Evolutionary conservation across 768 basidiomycete genomes (phyloP), one percentile per base, ranked within the genome.

Genomic region (Fistulinella prunicolor): DNA sequence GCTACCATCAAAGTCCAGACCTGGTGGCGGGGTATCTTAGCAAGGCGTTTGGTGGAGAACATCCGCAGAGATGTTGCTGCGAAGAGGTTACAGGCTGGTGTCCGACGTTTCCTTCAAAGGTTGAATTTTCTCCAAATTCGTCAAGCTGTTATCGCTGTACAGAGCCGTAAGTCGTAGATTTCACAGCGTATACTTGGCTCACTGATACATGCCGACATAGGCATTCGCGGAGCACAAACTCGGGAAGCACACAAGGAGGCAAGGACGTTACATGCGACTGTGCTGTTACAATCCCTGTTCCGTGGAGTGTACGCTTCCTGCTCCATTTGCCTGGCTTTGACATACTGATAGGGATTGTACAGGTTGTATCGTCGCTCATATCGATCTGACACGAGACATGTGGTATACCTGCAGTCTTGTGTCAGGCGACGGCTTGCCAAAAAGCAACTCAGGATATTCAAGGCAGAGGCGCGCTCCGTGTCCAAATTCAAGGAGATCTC

Each of bases 401-500:
- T 98, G 47, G 70, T 97, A 43, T 87, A 86, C 62, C 66, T 98
- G 21, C 96, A 99, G 66, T 94, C 91, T 16, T 95, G 94, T 61
- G 72, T 94, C 41, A 89, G 96, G 36, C 89, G 95, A 22, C 85
- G 89, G 37, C 72, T 88, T 41, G 96, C 96, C 19, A 82, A 85
- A 49, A 86, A 84, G 56, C 83, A 97, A 63, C 81, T 99, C 54
- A 89, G 86, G 59, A 73, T 72, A 9, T 81, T 99, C 54, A 86
- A 80, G 62, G 80, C 85, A 8, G 96, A 99, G 68, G 96, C 96
- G 6, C 91, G 94, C 43, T 98, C 96, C 2, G 94, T 94, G 23
- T 89, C 90, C 57, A 96, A 94, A 65, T 97, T 95, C 82, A 97
- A 96, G 73, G 94, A 96, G 71, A 96, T 95, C 56, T 97, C 95